Conservation (phyloP, 768 basidiomycete species). For the Infundibulicybe gibba region DNA sequence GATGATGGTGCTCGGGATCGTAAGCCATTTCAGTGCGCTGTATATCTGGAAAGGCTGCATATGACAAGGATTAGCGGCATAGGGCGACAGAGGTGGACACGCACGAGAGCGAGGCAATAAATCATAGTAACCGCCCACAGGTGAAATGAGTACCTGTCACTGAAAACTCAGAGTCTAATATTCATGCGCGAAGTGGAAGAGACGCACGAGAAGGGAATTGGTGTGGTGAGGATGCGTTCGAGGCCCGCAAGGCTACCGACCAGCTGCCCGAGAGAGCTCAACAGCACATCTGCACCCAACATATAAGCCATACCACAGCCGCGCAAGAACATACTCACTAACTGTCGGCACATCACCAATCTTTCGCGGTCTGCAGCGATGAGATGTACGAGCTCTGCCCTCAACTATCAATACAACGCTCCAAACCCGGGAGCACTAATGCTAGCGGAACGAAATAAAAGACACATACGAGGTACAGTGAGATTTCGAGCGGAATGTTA, state of each 20-base stretch:
- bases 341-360: slow-evolving; percentile 55
- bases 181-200: not conserved
- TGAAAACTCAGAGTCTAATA: not conserved
- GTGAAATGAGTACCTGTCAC: slow-evolving; percentile 58
- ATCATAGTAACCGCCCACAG: slow-evolving; percentile 62
- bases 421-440: too few relatives aligned
- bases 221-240: slow-evolving; percentile 71
- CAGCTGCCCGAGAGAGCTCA: slow-evolving; percentile 47
- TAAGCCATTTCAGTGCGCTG: slow-evolving; percentile 50
- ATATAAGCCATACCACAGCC: not conserved
- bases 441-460: too few relatives aligned
- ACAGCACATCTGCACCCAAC: slow-evolving; percentile 36
- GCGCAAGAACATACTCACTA: slow-evolving; percentile 35
- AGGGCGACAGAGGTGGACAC: slow-evolving; percentile 8
- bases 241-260: slow-evolving; percentile 66
- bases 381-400: slow-evolving; percentile 64
- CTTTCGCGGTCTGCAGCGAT: slow-evolving; percentile 52
- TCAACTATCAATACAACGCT: not conserved
- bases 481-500: slow-evolving; percentile 68
- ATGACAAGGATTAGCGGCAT: not conserved
- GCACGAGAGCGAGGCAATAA: slow-evolving; percentile 58
- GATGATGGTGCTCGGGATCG: slow-evolving; percentile 59
- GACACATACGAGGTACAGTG: slow-evolving; percentile 63
- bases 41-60: slow-evolving; percentile 67
- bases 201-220: slow-evolving; percentile 69